Percentiles rank a stretch among this genome's conserved stretches.
These are phyloP conservation scores for Mucuna pruriens DNA, from an alignment of 306 rosid genomes.

Conservation along the genomic window DNA sequence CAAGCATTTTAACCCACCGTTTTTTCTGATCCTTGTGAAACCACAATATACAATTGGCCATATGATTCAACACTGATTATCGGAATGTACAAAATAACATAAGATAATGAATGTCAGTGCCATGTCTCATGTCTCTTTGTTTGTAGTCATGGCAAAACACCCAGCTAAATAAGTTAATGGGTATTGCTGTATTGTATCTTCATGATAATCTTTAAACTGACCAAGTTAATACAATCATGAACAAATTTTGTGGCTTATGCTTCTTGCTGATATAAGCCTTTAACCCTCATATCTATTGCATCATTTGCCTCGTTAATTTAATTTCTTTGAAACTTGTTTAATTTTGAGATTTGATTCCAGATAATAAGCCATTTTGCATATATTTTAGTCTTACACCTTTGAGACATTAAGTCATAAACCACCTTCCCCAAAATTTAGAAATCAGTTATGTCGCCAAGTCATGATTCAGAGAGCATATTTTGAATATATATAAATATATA, in stretches of 20 bases:
- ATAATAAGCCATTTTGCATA: not conserved
- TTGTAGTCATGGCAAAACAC: slow-evolving; percentile 35
- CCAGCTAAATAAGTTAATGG: not conserved
- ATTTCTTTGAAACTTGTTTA: not conserved
- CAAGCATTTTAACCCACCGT: slow-evolving; percentile 6
- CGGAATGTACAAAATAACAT: slow-evolving; percentile 14
- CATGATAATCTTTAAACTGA: not conserved
- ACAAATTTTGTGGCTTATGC: not conserved
- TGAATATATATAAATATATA: not conserved
- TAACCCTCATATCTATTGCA: not conserved
- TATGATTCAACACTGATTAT: slow-evolving; percentile 7
- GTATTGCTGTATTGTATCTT: not conserved
- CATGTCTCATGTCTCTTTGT: slow-evolving; percentile 20
- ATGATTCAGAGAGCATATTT: slow-evolving; percentile 20
- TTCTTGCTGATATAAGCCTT: not conserved
- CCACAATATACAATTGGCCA: slow-evolving; percentile 3
- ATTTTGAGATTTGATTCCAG: not conserved
- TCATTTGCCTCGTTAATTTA: not conserved
- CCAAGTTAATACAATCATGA: slow-evolving; percentile 11
- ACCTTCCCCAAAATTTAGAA: no score
- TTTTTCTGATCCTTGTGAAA: slow-evolving; percentile 1
- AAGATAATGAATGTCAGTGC: slow-evolving; percentile 27
- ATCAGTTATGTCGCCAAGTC: not conserved
- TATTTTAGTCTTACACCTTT: not conserved
- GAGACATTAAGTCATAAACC: not conserved